Conservation (phyloP, 352 stramenopile genomes). For the Globisporangium iwayamae region DNA sequence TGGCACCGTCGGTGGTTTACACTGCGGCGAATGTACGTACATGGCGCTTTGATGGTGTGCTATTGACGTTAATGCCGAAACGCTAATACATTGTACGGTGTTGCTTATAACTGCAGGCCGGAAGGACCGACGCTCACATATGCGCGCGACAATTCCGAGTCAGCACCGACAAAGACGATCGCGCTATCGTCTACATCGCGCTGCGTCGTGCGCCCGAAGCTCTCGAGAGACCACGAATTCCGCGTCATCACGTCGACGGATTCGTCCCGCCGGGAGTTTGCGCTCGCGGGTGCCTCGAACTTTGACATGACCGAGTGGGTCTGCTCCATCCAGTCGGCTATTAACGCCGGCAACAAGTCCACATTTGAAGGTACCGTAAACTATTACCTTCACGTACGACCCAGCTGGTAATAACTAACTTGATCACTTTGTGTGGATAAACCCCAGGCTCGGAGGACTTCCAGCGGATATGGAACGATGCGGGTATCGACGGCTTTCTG, state of each 20-base stretch:
- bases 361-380: constrained; percentile 52
- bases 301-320: constrained; percentile 86
- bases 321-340: constrained; percentile 73
- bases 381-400: neutral
- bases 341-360: constrained; percentile 74
- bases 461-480: constrained; percentile 73
- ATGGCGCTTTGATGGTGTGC: neutral
- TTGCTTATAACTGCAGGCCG: constrained; percentile 25
- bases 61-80: neutral
- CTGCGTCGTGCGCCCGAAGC: constrained; percentile 55
- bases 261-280: constrained; percentile 58
- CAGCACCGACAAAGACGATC: constrained; percentile 60
- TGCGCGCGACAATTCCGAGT: constrained; percentile 54
- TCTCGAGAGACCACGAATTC: constrained; percentile 69
- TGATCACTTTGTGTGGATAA: neutral
- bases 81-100: too few species aligned
- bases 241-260: constrained; percentile 75
- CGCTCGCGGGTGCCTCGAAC: constrained; percentile 54
- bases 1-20: constrained; percentile 84
- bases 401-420: neutral
- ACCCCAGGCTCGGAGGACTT: constrained; percentile 39
- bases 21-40: constrained; percentile 56
- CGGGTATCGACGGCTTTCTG: constrained; percentile 76
- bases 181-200: constrained; percentile 74
- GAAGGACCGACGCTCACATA: constrained; percentile 80